Conservation (phyloP, 2,329 filamentous ascomycete genomes). For the Lasiodiplodia sp. region DNA sequence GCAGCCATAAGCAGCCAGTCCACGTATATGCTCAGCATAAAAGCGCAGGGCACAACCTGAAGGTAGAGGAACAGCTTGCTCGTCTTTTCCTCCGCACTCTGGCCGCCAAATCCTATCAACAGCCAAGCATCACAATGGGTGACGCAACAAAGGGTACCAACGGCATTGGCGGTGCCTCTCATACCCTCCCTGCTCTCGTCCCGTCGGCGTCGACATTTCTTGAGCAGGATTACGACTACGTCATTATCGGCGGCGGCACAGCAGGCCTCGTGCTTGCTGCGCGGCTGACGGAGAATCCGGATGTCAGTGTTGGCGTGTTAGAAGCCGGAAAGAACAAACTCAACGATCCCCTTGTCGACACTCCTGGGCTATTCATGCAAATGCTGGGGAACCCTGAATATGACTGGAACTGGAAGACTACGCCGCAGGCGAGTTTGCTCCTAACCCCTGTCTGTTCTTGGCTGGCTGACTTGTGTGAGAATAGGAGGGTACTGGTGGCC, state of each 20-base stretch:
- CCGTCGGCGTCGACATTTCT: constrained; percentile 15
- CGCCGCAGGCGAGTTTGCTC: constrained; percentile 35
- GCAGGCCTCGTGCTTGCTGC: constrained; percentile 32
- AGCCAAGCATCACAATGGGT: background rate
- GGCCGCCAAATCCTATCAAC: background rate
- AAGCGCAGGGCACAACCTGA: background rate
- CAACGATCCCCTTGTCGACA: constrained; percentile 40
- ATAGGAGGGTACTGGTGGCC: background rate
- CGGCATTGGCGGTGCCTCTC: background rate
- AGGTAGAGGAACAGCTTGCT: background rate
- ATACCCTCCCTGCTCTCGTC: constrained; percentile 34
- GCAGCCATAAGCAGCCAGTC: background rate
- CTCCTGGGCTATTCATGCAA: constrained; percentile 20
- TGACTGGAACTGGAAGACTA: constrained; percentile 45
- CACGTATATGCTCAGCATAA: background rate
- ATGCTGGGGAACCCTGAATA: constrained; percentile 39
- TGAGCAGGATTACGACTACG: constrained; percentile 13
- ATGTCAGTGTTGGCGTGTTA: constrained; percentile 33
- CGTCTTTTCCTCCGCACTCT: background rate
- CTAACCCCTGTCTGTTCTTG: background rate
- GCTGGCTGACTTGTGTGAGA: background rate
- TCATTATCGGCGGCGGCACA: constrained; percentile 33
- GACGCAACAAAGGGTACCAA: background rate
- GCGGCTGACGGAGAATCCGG: constrained; percentile 38
- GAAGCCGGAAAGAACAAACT: constrained; percentile 36